These are phyloP conservation scores for Termitomyces sp. DNA, from an alignment of 768 basidiomycete species.

Conservation along the genomic window DNA sequence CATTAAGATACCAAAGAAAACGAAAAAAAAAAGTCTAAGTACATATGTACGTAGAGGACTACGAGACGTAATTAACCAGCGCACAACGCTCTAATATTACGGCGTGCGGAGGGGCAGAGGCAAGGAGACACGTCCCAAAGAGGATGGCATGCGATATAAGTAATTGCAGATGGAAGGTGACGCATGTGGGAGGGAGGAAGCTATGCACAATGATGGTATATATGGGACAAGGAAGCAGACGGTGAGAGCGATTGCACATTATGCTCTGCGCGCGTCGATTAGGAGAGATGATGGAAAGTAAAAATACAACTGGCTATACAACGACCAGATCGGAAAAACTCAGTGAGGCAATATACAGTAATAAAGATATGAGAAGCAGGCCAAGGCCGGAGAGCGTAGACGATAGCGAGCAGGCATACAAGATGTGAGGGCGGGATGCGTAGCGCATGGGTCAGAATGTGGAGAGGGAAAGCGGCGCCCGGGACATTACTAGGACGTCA, in stretches of 20 bases:
- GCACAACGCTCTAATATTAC: constrained; percentile 2
- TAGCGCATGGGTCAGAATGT: constrained; percentile 48
- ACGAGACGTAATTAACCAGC: constrained; percentile 5
- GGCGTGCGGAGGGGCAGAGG: neutral
- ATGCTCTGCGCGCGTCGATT: constrained; percentile 7
- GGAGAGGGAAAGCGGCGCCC: constrained; percentile 47
- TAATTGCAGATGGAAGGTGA: constrained; percentile 2
- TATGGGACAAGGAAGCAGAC: constrained; percentile 3
- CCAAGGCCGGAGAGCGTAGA: constrained; percentile 11
- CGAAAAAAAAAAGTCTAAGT: constrained; percentile 8
- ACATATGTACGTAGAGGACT: constrained; percentile 7
- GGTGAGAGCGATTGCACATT: neutral
- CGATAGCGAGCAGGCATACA: constrained; percentile 7
- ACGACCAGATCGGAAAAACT: constrained; percentile 13
- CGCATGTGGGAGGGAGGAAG: neutral
- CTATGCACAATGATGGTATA: constrained; percentile 5
- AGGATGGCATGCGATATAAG: neutral
- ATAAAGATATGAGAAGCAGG: constrained; percentile 34
- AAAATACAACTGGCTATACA: constrained; percentile 18
- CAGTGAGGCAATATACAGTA: constrained; percentile 38
- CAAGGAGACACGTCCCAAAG: neutral
- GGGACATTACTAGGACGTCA: constrained; percentile 34
- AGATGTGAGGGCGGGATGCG: neutral
- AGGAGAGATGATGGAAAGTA: neutral
- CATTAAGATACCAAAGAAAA: neutral